phyloP scores from a whole-genome alignment of 2,329 filamentous ascomycete genomes.

The Pyrenophora graminea region DNA sequence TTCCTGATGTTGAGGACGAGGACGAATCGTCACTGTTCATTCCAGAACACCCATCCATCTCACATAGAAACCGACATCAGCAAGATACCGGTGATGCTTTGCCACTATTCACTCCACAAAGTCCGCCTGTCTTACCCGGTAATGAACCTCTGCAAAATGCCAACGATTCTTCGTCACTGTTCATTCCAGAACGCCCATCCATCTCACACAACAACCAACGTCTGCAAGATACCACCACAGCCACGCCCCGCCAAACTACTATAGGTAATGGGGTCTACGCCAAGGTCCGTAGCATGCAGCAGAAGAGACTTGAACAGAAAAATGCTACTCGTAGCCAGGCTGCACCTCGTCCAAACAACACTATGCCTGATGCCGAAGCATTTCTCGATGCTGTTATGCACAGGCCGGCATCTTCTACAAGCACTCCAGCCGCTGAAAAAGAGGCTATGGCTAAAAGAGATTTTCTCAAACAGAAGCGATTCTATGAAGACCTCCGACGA shows the following conservation, averaged over 20 bases:
- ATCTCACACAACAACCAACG: background rate
- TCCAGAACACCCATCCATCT: conserved; percentile 9
- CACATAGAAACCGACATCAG: background rate
- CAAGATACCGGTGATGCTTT: background rate
- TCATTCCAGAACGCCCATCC: conserved; percentile 16
- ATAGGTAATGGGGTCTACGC: background rate
- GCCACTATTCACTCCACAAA: too few species aligned
- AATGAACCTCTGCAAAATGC: too few species aligned
- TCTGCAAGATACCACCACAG: background rate
- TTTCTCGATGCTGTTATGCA: conserved; percentile 22
- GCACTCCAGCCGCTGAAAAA: background rate
- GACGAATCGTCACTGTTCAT: conserved; percentile 19
- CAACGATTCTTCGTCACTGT: conserved; percentile 16
- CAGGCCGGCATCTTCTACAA: conserved; percentile 1
- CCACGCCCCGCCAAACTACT: conserved; percentile 2
- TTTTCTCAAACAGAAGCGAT: conserved; percentile 24
- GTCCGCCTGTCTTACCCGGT: too few species aligned
- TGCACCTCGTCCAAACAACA: background rate
- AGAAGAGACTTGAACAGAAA: background rate
- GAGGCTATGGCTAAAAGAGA: conserved; percentile 15
- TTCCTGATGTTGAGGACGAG: background rate
- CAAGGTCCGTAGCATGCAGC: conserved; percentile 19
- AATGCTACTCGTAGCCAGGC: conserved; percentile 2
- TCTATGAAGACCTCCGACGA: conserved; percentile 26
- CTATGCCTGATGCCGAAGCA: conserved; percentile 10